Evolutionary conservation across 176 grass and related monocot genomes (phyloP), one percentile per base, ranked within the genome.

Genomic region (Aegilops umbellulata): DNA sequence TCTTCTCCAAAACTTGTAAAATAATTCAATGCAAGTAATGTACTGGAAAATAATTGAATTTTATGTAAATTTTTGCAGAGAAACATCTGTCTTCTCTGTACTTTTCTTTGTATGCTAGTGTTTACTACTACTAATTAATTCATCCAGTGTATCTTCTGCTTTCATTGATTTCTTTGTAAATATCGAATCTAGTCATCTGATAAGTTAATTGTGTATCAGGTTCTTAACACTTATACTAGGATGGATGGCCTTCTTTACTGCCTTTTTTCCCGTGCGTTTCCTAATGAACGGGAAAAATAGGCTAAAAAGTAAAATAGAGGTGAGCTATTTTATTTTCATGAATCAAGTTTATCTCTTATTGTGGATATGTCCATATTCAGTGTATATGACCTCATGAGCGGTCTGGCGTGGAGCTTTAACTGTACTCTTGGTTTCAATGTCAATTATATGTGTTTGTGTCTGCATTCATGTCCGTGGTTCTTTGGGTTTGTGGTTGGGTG

Each of bases 221-320:
- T 66, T 87, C 77, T 85, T 93, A 68, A 87, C 87, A 25, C 91
- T 99, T 84, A 69, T 86, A 77, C 34, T 87, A 57, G 97, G 97
- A 67, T 99, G 97, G 97, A 67, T 99, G 15, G 84, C 68, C 49
- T 99, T 99, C 69, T 99, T 95, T 87, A 86, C 97, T 67, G 90
- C 88, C 51, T 99, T 99, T 78, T 87, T 99, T 2, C 92, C 94
- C 2, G 92, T 92, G 41, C 94, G 94, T 96, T 95, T 94, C 83
- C 75, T 99, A 80, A 84, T 99, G 71, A 94, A 87, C 90, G 97
- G 92, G 7, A 85, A 95, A 88, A 47, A 87, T 58, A 98, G 92
- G 86, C 32, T 80, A 67, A 92, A 90, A 62, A 74, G 82, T 86
- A 94, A 96, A 96, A 92, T 99, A 84, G 97, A 99, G 88, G 97